phyloP scores from a whole-genome alignment of 1,284 basidiomycete species.

The Athelia sp. region DNA sequence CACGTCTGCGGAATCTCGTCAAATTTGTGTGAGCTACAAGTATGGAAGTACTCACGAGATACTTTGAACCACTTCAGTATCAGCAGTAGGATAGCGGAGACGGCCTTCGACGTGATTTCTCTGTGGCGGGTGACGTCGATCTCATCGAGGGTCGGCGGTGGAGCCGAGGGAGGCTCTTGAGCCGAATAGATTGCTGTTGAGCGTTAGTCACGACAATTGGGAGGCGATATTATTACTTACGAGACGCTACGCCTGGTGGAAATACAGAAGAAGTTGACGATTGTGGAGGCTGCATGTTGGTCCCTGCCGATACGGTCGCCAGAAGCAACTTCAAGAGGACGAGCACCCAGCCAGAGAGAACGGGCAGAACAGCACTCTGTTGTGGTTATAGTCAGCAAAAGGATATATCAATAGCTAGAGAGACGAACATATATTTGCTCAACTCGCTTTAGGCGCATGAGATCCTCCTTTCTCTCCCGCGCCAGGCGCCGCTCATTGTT shows the following conservation, averaged over 20 bases:
- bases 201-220: constrained; percentile 1
- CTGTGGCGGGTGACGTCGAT: constrained; percentile 93
- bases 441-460: constrained; percentile 81
- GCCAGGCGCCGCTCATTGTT: constrained; percentile 55
- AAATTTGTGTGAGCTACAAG: constrained; percentile 2
- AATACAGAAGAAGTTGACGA: constrained; percentile 61
- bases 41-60: constrained; percentile 62
- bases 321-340: constrained; percentile 86
- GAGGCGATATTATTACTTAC: constrained; percentile 35
- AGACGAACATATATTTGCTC: constrained; percentile 85
- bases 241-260: constrained; percentile 64
- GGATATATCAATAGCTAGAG: not conserved
- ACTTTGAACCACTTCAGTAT: constrained; percentile 98
- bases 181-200: constrained; percentile 29
- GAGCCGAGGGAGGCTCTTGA: constrained; percentile 56
- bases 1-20: constrained; percentile 63
- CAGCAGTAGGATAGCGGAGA: constrained; percentile 94
- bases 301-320: constrained; percentile 82
- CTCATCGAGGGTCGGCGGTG: constrained; percentile 87
- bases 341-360: constrained; percentile 82
- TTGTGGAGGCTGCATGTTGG: constrained; percentile 51
- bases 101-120: constrained; percentile 96
- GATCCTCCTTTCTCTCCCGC: constrained; percentile 68
- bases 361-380: constrained; percentile 75
- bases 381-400: constrained; percentile 4